Conservation (phyloP, 192 early-diverging fungal genomes). For the Phycomyces blakesleeanus region DNA sequence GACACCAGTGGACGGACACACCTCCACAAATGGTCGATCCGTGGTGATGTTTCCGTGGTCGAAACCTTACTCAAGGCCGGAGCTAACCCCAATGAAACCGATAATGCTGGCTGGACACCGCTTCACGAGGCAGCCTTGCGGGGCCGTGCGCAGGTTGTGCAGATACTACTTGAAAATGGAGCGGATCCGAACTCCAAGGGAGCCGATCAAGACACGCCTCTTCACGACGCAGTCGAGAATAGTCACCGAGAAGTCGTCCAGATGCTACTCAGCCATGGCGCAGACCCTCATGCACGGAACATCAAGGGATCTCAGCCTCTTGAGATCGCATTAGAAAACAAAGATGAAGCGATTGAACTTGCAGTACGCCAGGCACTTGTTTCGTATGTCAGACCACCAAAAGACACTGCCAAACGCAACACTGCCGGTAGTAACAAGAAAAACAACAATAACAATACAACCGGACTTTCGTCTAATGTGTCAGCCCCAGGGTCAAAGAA, state of each 20-base stretch:
- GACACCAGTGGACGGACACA: constrained; percentile 66
- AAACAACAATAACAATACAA: neutral
- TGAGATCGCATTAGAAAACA: constrained; percentile 49
- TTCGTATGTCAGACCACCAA: no score
- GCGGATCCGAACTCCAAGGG: constrained; percentile 55
- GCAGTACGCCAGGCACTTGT: neutral
- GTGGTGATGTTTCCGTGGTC: constrained; percentile 54
- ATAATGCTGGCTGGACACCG: constrained; percentile 65
- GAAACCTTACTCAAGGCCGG: constrained; percentile 54
- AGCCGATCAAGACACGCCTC: constrained; percentile 58
- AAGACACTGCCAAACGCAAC: no score
- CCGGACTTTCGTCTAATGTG: neutral
- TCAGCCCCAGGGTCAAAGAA: neutral
- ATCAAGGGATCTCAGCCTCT: constrained; percentile 49
- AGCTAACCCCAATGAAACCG: constrained; percentile 53
- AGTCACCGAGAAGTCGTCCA: constrained; percentile 42
- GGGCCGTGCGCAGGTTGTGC: constrained; percentile 48
- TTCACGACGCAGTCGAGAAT: constrained; percentile 65
- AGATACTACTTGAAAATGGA: constrained; percentile 48
- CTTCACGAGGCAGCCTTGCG: constrained; percentile 63
- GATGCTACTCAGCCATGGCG: constrained; percentile 43
- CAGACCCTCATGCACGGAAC: constrained; percentile 50
- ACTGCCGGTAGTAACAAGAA: no score
- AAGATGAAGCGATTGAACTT: constrained; percentile 25
- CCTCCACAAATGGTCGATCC: constrained; percentile 57